phyloP scores from a whole-genome alignment of 169 alveolate genomes.

The Plasmodium ovale region DNA sequence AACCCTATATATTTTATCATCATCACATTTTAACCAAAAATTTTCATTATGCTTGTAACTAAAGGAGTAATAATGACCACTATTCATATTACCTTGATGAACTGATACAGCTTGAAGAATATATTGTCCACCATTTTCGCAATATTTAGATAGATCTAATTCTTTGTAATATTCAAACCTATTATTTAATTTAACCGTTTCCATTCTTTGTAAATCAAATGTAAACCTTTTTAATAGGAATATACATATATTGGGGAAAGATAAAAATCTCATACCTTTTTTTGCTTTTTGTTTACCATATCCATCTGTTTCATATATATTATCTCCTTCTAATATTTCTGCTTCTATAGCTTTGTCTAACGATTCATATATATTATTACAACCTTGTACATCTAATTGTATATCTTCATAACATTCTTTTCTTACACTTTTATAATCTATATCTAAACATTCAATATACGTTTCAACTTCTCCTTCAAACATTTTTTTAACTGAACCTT shows the following conservation, averaged over 20 bases:
- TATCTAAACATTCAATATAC: slow-evolving; percentile 95
- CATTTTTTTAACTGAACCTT: slow-evolving; percentile 94
- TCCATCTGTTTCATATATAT: slow-evolving; percentile 96
- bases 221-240: slow-evolving; percentile 94
- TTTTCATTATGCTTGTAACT: slow-evolving; percentile 81
- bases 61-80: slow-evolving; percentile 97
- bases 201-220: slow-evolving; percentile 88
- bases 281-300: slow-evolving; percentile 90
- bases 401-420: slow-evolving; percentile 92
- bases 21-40: slow-evolving; percentile 95
- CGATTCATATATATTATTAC: slow-evolving; percentile 92
- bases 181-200: slow-evolving; percentile 92
- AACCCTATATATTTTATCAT: slow-evolving; percentile 91
- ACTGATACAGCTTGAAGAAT: slow-evolving; percentile 95
- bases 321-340: slow-evolving; percentile 95
- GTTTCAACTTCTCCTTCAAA: slow-evolving; percentile 97
- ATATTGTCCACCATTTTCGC: slow-evolving; percentile 84
- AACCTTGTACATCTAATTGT: slow-evolving; percentile 95
- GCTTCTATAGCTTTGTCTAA: slow-evolving; percentile 93
- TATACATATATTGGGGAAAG: slow-evolving; percentile 95
- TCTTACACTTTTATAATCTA: slow-evolving; percentile 92
- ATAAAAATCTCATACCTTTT: slow-evolving; percentile 93
- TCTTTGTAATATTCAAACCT: slow-evolving; percentile 93
- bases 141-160: slow-evolving; percentile 88
- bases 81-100: slow-evolving; percentile 95